Conservation (phyloP, 441 rosid species). For the Omphalea diandra region DNA sequence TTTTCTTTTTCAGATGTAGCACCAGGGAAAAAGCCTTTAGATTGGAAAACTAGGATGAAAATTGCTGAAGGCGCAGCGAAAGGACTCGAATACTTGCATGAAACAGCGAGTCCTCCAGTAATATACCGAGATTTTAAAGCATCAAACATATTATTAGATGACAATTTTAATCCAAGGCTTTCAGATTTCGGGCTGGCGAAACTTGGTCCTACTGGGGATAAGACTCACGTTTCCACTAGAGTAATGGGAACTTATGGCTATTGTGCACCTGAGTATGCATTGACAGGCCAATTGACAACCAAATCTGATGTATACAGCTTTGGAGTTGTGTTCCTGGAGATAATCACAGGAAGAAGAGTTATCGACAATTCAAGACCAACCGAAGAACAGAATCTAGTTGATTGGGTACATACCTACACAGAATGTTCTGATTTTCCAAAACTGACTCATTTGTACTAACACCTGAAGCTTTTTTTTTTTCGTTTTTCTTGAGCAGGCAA, state of each 20-base stretch:
- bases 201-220: conserved; percentile 86
- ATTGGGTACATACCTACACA: conserved; percentile 76
- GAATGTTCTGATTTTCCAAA: neutral
- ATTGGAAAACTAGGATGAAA: conserved; percentile 89
- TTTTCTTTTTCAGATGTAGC: conserved; percentile 42
- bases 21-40: conserved; percentile 51
- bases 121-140: conserved; percentile 96
- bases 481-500: conserved; percentile 60
- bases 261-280: conserved; percentile 93
- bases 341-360: conserved; percentile 91
- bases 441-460: too few relatives aligned
- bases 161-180: conserved; percentile 75
- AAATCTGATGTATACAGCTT: conserved; percentile 96
- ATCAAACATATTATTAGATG: conserved; percentile 74
- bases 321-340: conserved; percentile 89
- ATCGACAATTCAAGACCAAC: conserved; percentile 68
- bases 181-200: conserved; percentile 97
- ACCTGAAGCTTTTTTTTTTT: neutral
- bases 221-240: conserved; percentile 88
- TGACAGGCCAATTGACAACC: conserved; percentile 71
- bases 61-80: conserved; percentile 82
- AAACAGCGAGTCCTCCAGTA: conserved; percentile 79
- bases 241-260: conserved; percentile 99
- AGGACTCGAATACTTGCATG: conserved; percentile 94
- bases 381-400: conserved; percentile 77